Evolutionary conservation across 1,284 basidiomycete genomes (phyloP).

Genomic region (Rhodotorula glutinis): DNA sequence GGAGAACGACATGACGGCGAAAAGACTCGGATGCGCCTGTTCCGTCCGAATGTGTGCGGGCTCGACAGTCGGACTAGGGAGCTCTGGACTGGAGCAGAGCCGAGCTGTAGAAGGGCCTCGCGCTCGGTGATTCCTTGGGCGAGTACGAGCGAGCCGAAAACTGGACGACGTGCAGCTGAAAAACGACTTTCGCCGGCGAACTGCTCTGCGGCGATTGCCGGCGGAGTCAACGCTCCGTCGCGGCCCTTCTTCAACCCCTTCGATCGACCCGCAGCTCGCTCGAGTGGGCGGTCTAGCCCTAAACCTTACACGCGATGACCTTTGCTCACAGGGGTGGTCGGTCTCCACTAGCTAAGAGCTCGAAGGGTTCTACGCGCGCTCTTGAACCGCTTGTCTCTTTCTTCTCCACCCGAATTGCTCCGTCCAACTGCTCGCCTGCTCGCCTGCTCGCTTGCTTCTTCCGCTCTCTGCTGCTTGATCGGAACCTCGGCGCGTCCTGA

Average conservation of each 20-base stretch:
- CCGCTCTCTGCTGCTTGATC: no score
- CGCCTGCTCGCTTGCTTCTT: no score
- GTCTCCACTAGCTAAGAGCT: no score
- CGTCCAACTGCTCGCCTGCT: no score
- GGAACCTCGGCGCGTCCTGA: no score
- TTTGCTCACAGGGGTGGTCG: background rate
- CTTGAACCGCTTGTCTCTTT: no score
- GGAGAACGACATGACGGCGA: slow-evolving; percentile 7
- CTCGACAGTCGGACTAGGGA: background rate
- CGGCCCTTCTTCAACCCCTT: background rate
- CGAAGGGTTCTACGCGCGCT: no score
- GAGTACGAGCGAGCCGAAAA: background rate
- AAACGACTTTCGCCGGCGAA: background rate
- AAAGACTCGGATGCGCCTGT: background rate
- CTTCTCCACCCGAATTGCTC: no score
- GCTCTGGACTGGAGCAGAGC: background rate
- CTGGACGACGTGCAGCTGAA: background rate
- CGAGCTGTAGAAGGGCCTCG: background rate
- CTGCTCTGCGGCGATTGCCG: background rate
- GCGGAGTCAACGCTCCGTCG: background rate
- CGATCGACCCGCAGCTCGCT: background rate
- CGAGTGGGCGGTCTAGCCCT: background rate
- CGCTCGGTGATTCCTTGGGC: background rate
- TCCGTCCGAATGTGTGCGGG: no score
- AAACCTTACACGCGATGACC: background rate